phyloP scores from a whole-genome alignment of 2,329 filamentous ascomycete species.

The Aureobasidium melanogenum region DNA sequence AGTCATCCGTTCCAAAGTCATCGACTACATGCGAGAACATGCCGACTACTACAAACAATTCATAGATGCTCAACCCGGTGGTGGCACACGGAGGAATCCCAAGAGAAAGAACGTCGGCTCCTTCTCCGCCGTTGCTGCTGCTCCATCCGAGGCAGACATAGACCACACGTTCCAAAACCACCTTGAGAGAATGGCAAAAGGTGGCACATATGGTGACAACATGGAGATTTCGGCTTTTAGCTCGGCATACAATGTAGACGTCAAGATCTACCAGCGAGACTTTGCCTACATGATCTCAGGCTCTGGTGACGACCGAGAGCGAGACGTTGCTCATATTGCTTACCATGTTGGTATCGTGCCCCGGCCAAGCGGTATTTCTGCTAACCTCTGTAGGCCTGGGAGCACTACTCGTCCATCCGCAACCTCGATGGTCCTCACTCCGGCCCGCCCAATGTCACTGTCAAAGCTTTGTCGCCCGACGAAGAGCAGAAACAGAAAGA shows the following conservation, averaged over 20 bases:
- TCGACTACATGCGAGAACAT: conserved; percentile 54
- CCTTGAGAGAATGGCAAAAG: conserved; percentile 50
- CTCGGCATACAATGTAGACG: conserved; percentile 51
- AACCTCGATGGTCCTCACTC: conserved; percentile 50
- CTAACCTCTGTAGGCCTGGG: conserved; percentile 42
- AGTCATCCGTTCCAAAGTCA: conserved; percentile 50
- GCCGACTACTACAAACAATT: conserved; percentile 57
- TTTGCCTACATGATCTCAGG: conserved; percentile 42
- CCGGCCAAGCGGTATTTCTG: neutral
- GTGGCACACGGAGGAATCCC: conserved; percentile 48
- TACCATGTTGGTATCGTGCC: conserved; percentile 46
- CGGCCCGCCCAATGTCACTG: conserved; percentile 43
- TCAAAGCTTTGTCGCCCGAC: conserved; percentile 29
- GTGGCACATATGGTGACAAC: conserved; percentile 56
- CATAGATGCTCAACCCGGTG: conserved; percentile 45
- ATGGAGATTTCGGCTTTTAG: conserved; percentile 60
- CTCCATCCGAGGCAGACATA: conserved; percentile 45
- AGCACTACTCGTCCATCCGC: conserved; percentile 60
- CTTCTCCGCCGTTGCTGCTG: conserved; percentile 36
- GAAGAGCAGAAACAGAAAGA: conserved; percentile 32
- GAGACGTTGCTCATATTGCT: conserved; percentile 48
- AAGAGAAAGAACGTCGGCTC: conserved; percentile 48
- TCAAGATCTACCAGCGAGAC: conserved; percentile 52
- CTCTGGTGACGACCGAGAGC: conserved; percentile 22
- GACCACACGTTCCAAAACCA: conserved; percentile 46